Evolutionary conservation across 257 asterid species (phyloP), one percentile per base, ranked within the genome.

Genomic region (Solanum tarapatanum): DNA sequence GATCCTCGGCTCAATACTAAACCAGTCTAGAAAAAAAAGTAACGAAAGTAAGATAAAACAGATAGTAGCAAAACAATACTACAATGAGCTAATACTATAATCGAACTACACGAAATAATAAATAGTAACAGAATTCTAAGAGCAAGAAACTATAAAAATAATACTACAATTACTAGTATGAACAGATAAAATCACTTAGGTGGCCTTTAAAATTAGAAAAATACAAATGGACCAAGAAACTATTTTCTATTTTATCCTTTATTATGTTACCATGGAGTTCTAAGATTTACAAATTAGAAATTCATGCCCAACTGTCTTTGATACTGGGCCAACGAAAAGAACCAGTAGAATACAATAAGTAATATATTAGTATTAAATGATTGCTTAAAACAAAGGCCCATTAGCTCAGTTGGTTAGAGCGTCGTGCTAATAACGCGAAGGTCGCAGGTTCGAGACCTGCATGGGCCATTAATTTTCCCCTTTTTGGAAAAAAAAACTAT

Each of bases 371-470:
- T 7, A 0, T 7, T 6, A 58, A 19, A 62, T 28, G n/a, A 6
- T 21, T 0, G 0, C 0, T 7, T 1, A 0, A 69, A 69, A 1
- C 3, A 3, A 16, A 7, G 90, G 89, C 87, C 88, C 16, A 88
- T 90, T 90, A 89, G 90, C 91, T 89, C 90, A 91, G 91, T 70
- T 91, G 93, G 91, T 89, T 89, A 89, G 91, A 89, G 91, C 88
- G 88, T 91, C 88, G 90, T 91, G 91, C 90, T 86, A 90, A 88
- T 91, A 89, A 91, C 89, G 89, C 86, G 89, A 89, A 91, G 90
- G 93, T 91, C 87, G 82, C 90, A 88, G 91, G 93, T 89, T 89
- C 87, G 88, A 87, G 80, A 91, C 91, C 87, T 91, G 90, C 90
- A 86, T 91, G 89, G 91, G 91, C 91, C 92, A 91, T 6, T 26